Percentiles rank a stretch among this genome's conserved stretches.
Evolutionary conservation across 1,139 yeast species (phyloP).

Genomic region (Zhuliangozyma parablackwelliae): DNA sequence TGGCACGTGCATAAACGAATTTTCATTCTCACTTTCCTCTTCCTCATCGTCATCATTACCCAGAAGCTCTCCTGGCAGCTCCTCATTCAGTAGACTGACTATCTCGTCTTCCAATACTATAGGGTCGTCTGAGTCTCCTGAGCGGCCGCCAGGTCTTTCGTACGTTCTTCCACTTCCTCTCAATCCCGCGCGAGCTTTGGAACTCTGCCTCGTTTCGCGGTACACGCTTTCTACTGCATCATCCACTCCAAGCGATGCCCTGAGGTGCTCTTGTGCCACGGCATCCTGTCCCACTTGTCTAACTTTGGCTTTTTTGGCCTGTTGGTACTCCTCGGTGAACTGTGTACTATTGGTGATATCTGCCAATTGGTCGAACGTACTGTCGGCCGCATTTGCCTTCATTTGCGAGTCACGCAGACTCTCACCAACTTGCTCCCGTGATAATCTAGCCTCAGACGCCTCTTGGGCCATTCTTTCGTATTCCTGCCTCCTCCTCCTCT

Average conservation of each 20-base stretch:
- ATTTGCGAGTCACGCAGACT: too few relatives aligned
- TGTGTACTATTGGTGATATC: background rate
- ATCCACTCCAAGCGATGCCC: background rate
- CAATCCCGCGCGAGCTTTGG: too few relatives aligned
- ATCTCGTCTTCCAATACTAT: slow-evolving; percentile 21
- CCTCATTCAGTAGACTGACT: slow-evolving; percentile 12
- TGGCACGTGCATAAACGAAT: slow-evolving; percentile 1
- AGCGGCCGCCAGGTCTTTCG: too few relatives aligned
- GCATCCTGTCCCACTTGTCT: background rate
- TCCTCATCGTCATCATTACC: slow-evolving; percentile 1
- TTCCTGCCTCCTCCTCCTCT: slow-evolving; percentile 4
- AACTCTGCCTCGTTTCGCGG: too few relatives aligned
- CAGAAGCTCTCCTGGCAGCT: background rate
- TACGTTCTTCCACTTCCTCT: too few relatives aligned
- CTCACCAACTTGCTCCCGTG: too few relatives aligned
- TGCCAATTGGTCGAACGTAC: background rate
- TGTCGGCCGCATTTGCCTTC: too few relatives aligned
- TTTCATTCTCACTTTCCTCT: slow-evolving; percentile 4
- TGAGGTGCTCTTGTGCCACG: background rate
- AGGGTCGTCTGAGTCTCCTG: slow-evolving; percentile 13
- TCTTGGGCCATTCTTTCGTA: background rate
- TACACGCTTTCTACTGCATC: too few relatives aligned
- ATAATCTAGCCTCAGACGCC: too few relatives aligned
- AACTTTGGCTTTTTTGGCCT: background rate
- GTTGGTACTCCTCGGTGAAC: slow-evolving; percentile 1